These are phyloP conservation scores for Mycena galopus DNA, from an alignment of 768 basidiomycete genomes.

Conservation along the genomic window DNA sequence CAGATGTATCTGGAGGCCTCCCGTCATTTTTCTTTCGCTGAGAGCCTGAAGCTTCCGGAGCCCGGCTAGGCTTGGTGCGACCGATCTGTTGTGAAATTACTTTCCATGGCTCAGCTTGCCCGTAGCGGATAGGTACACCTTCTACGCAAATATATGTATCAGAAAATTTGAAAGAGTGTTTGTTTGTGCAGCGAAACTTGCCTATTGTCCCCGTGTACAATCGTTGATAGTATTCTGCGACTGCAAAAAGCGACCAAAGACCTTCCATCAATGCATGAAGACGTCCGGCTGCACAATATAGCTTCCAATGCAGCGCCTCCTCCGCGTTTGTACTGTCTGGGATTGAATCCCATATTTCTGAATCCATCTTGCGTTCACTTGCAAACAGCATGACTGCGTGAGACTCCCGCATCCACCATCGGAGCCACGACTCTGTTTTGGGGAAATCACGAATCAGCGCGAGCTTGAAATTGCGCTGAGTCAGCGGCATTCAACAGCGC, in stretches of 20 bases:
- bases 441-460: neutral
- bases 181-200: neutral
- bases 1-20: conserved; percentile 32
- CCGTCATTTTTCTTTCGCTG: conserved; percentile 45
- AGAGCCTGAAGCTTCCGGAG: conserved; percentile 3
- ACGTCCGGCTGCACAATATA: conserved; percentile 38
- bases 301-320: conserved; percentile 51
- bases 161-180: no score
- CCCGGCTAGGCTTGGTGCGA: conserved; percentile 39
- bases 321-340: conserved; percentile 52
- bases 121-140: conserved; percentile 41
- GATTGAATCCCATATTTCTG: conserved; percentile 46
- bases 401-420: neutral
- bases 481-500: neutral
- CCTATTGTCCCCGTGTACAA: conserved; percentile 11
- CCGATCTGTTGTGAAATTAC: conserved; percentile 26
- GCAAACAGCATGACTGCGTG: conserved; percentile 48
- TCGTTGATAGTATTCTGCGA: conserved; percentile 40
- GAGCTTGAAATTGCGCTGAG: neutral
- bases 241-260: conserved; percentile 19
- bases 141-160: conserved; percentile 16
- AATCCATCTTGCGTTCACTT: conserved; percentile 45
- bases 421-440: neutral
- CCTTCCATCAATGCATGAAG: conserved; percentile 41
- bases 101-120: conserved; percentile 46